Percentiles rank a stretch among this genome's conserved stretches.
Conservation (phyloP, 768 basidiomycete genomes). For the Amanita polypyramis region DNA sequence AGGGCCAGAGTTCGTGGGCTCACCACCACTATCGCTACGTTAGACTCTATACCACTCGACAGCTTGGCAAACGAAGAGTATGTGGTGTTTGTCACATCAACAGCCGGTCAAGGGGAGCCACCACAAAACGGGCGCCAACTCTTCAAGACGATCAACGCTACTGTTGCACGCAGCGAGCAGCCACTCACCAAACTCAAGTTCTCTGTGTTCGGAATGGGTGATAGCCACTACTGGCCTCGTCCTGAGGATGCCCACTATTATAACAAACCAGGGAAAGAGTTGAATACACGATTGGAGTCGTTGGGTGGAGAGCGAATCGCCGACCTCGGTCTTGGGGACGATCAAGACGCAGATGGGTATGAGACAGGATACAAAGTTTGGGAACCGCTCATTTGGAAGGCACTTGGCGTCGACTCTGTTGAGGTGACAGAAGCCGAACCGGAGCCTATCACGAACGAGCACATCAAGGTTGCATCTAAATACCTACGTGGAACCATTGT, state of each 20-base stretch:
- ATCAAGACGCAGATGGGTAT: constrained; percentile 94
- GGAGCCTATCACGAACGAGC: constrained; percentile 96
- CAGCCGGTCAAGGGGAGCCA: constrained; percentile 94
- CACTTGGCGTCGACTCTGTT: constrained; percentile 80
- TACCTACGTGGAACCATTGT: constrained; percentile 92
- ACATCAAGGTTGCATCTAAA: constrained; percentile 94
- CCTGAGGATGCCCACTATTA: constrained; percentile 96
- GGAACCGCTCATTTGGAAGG: constrained; percentile 92
- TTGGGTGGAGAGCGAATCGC: constrained; percentile 74
- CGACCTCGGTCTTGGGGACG: constrained; percentile 81
- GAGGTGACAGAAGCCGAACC: constrained; percentile 90
- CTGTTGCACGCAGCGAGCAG: constrained; percentile 44
- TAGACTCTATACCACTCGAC: constrained; percentile 77
- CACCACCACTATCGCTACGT: constrained; percentile 56
- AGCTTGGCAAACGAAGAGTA: constrained; percentile 65
- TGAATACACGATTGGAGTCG: constrained; percentile 67
- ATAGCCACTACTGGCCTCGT: constrained; percentile 98
- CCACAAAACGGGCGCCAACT: constrained; percentile 93
- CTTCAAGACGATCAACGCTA: constrained; percentile 76
- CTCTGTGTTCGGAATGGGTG: constrained; percentile 91
- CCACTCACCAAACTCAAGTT: constrained; percentile 58
- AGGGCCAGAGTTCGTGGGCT: constrained; percentile 82
- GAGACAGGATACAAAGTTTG: constrained; percentile 96
- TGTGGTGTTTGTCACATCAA: constrained; percentile 83
- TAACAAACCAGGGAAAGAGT: constrained; percentile 92